Percentiles rank a stretch among this genome's conserved stretches.
phyloP scores from a whole-genome alignment of 768 basidiomycete genomes.

The Mycena capillaripes region DNA sequence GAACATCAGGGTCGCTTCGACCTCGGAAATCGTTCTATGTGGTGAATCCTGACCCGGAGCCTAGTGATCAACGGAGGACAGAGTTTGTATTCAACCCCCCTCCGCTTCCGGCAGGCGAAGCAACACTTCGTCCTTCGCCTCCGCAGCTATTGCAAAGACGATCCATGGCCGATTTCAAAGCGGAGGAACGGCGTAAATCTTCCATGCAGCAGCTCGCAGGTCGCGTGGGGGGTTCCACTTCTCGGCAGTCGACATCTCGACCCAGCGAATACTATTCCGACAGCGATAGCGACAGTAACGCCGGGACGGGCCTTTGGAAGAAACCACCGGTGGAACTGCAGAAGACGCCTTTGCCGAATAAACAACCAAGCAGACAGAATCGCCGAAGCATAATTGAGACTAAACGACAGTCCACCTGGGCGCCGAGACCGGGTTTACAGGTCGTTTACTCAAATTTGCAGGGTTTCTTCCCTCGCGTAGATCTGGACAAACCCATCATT shows the following conservation, averaged over 20 bases:
- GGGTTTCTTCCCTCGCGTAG: slow-evolving; percentile 89
- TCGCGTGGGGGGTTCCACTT: slow-evolving; percentile 8
- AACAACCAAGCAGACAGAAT: slow-evolving; percentile 13
- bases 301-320: slow-evolving; percentile 44
- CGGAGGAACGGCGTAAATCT: slow-evolving; percentile 17
- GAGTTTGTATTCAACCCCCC: slow-evolving; percentile 44
- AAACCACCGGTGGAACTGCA: slow-evolving; percentile 46
- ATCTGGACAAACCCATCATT: slow-evolving; percentile 89
- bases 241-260: slow-evolving; percentile 6
- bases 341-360: slow-evolving; percentile 21
- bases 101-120: slow-evolving; percentile 42
- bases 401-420: slow-evolving; percentile 46
- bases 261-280: slow-evolving; percentile 27
- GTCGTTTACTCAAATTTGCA: slow-evolving; percentile 86
- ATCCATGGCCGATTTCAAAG: slow-evolving; percentile 11
- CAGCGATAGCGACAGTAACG: slow-evolving; percentile 35
- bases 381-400: slow-evolving; percentile 33
- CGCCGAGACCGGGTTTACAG: slow-evolving; percentile 78
- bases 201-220: slow-evolving; percentile 31
- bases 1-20: slow-evolving; percentile 23
- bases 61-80: slow-evolving; percentile 21
- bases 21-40: slow-evolving; percentile 45
- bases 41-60: slow-evolving; percentile 49
- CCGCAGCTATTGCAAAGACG: not conserved
- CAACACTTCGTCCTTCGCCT: slow-evolving; percentile 5